These are phyloP conservation scores for Tuber calosporum DNA, from an alignment of 495 filamentous ascomycete species.

Conservation along the genomic window DNA sequence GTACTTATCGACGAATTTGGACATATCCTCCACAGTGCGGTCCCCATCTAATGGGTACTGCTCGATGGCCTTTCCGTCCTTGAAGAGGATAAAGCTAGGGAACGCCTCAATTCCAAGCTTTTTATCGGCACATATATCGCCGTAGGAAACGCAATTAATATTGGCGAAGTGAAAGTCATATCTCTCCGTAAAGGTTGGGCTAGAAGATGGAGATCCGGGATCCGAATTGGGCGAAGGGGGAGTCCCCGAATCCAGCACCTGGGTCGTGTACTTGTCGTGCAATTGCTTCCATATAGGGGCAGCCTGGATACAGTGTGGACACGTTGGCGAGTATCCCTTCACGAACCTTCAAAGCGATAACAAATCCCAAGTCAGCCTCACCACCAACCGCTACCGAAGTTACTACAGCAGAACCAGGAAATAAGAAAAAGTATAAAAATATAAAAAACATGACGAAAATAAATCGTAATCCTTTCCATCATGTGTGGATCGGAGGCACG, in stretches of 20 bases:
- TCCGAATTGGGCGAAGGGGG: constrained; percentile 39
- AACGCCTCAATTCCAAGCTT: constrained; percentile 58
- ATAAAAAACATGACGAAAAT: not conserved
- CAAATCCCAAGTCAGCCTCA: constrained; percentile 17
- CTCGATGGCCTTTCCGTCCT: constrained; percentile 65
- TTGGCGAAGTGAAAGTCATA: constrained; percentile 86
- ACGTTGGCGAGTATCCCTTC: constrained; percentile 62
- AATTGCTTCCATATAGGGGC: constrained; percentile 86
- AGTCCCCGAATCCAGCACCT: constrained; percentile 47
- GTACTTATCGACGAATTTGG: constrained; percentile 63
- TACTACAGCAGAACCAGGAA: not conserved
- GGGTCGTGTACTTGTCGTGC: constrained; percentile 95
- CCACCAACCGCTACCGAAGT: constrained; percentile 14
- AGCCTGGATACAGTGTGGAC: constrained; percentile 65
- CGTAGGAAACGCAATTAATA: constrained; percentile 75
- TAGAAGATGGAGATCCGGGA: constrained; percentile 36
- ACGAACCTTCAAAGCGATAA: constrained; percentile 55
- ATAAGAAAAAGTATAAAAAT: not conserved
- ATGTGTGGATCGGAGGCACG: not conserved
- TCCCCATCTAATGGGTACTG: constrained; percentile 37
- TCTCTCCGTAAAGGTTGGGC: constrained; percentile 54
- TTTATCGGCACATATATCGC: constrained; percentile 56
- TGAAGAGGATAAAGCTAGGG: constrained; percentile 73
- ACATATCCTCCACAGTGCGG: constrained; percentile 45
- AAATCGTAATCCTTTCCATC: not conserved